phyloP scores from a whole-genome alignment of 2,329 filamentous ascomycete species.

The Aspergillus tubingensis region DNA sequence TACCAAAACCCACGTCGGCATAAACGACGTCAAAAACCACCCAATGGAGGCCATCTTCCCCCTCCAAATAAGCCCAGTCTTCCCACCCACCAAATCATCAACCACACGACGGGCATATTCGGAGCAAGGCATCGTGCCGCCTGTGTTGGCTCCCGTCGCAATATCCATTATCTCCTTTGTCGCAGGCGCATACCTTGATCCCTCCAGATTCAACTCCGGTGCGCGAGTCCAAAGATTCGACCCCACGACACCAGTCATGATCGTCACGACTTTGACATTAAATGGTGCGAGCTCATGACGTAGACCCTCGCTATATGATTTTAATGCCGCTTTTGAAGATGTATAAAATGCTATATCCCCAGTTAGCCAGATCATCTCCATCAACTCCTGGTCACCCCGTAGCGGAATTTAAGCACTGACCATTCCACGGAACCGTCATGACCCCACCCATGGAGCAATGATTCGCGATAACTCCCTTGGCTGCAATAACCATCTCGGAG shows the following conservation, averaged over 20 bases:
- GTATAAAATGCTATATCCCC: slow-evolving; percentile 16
- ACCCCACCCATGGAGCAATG: slow-evolving; percentile 27
- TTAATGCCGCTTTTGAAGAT: slow-evolving; percentile 29
- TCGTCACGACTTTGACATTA: slow-evolving; percentile 24
- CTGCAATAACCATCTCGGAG: slow-evolving; percentile 27
- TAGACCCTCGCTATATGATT: slow-evolving; percentile 23
- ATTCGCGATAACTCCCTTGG: slow-evolving; percentile 30
- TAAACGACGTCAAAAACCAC: slow-evolving; percentile 9
- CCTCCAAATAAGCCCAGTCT: slow-evolving; percentile 22
- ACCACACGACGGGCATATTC: slow-evolving; percentile 25
- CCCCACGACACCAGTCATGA: slow-evolving; percentile 22
- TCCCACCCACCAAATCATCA: slow-evolving; percentile 25
- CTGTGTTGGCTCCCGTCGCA: neutral
- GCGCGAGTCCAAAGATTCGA: slow-evolving; percentile 20
- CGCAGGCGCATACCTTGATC: slow-evolving; percentile 22
- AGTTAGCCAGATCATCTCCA: neutral
- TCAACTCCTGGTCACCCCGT: neutral
- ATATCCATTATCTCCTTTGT: slow-evolving; percentile 10
- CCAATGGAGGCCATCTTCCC: slow-evolving; percentile 19
- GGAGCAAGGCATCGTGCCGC: slow-evolving; percentile 4
- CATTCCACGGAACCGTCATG: slow-evolving; percentile 14
- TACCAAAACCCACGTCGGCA: slow-evolving; percentile 21
- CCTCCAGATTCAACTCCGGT: slow-evolving; percentile 15
- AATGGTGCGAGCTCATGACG: slow-evolving; percentile 28
- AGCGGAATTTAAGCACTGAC: neutral